phyloP scores from a whole-genome alignment of 2,329 filamentous ascomycete genomes.

The Phialemonium atrogriseum region DNA sequence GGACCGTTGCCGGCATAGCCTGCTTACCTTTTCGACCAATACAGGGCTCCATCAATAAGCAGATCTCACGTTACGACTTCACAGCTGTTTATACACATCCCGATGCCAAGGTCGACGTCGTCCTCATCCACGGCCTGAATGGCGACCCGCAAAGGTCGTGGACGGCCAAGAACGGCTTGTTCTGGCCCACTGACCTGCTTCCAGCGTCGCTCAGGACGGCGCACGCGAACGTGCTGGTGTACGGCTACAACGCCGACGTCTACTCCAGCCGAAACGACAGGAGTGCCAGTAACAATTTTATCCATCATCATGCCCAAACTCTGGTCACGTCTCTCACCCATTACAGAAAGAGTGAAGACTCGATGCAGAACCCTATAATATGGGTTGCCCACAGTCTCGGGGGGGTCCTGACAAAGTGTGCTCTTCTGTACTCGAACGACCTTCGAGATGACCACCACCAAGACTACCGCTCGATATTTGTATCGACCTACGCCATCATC shows the following conservation, averaged over 20 bases:
- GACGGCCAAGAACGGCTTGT: constrained; percentile 46
- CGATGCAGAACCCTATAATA: constrained; percentile 58
- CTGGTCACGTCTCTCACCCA: constrained; percentile 54
- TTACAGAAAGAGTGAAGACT: constrained; percentile 51
- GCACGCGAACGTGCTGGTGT: constrained; percentile 58
- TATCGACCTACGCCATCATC: constrained; percentile 68
- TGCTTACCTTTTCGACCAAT: no score
- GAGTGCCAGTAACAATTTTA: constrained; percentile 55
- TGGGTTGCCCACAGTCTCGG: constrained; percentile 70
- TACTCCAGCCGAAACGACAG: constrained; percentile 39
- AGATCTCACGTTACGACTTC: constrained; percentile 47
- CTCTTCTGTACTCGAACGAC: constrained; percentile 59
- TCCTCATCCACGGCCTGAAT: constrained; percentile 65
- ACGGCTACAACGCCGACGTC: constrained; percentile 67
- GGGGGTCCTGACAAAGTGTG: constrained; percentile 63
- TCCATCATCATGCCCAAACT: constrained; percentile 64
- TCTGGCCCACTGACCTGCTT: constrained; percentile 63
- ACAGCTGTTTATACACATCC: constrained; percentile 52
- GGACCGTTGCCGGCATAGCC: no score
- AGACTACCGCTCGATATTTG: constrained; percentile 58
- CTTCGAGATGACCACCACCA: constrained; percentile 51
- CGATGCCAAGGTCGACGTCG: constrained; percentile 52
- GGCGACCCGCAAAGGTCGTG: constrained; percentile 59
- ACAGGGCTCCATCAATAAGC: constrained; percentile 40
- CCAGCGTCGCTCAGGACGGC: constrained; percentile 48